Base-by-base conservation (phyloP, 139 green algal genomes). In the Deuterostichococcus epilithicus region DNA sequence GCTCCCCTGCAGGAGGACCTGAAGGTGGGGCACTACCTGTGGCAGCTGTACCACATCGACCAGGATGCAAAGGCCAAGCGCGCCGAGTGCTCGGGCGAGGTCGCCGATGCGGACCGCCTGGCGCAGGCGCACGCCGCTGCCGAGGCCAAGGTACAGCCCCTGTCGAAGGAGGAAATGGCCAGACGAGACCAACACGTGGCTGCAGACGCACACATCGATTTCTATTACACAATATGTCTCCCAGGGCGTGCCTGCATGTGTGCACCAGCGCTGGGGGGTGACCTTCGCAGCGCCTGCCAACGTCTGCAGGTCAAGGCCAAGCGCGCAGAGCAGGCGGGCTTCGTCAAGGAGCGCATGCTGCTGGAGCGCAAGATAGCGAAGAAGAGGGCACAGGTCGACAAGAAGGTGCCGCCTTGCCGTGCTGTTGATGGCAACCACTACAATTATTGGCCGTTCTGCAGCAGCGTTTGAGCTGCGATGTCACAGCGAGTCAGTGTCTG, bases 1-100 rank as follows among this genome's bases (percentile, higher is more conserved):
- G 45, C 5, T 77, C 63, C 35, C 30, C 30, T 77, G 66, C 81
- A 90, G 84, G 78, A 78, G 2, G 74, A 86, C 23, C 77, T 85
- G 34, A 90, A 91, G 78, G 52, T 47, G 32, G 74, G 84, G 68
- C 73, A 91, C 68, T 89, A 79, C 76, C 86, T 98, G 38, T 97
- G 90, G 84, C 88, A 97, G 86, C 80, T 97, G 18, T 95, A 88
- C 82, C 83, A 92, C 79, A 80, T 92, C 15, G 83, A 92, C 58
- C 73, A 84, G 60, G 81, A 88, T 25, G 63, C 78, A 5, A 34
- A 60, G 33, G 66, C 82, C 5, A 82, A 80, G 34, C 65, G 83
- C n/a, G 68, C 58, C 23, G 72, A 83, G 42, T 66, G 90, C 23
- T 30, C 10, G 34, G 77, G 76, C 59, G 34, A 79, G 70, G 28